Base-by-base conservation (phyloP, 495 filamentous ascomycete genomes). In the Penicillium parvum region DNA sequence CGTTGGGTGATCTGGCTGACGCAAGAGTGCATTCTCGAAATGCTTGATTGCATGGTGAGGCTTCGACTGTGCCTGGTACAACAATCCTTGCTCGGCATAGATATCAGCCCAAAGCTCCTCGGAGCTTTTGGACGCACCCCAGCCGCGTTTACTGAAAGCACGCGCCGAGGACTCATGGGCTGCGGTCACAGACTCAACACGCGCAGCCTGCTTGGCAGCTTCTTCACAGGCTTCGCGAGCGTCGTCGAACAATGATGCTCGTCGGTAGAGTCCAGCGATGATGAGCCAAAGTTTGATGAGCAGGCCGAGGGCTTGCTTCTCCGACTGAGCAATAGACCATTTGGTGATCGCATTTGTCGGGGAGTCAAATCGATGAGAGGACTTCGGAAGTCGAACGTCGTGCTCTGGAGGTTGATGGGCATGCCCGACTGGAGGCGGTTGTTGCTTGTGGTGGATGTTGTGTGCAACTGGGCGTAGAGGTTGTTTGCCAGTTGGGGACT, bases 211-310 rank as follows among this genome's bases (percentile, higher is more conserved):
- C 49, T 80, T 85, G 25, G 68, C 63, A n/a, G 91, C 92, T 65
- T 97, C 92, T 21, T 79, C 74, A 29, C 88, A 80, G 2, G 92
- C 88, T 35, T 81, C 84, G 28, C 75, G 73, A 1, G 86, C 84
- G 58, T 97, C 90, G 1, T 85, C 79, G 28, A 79, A 77, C 60
- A 90, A 79, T 1, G 73, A 79, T 8, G 90, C 88, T 32, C 88
- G 79, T 17, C 90, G 79, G 54, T 98, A 97, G 39, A 96, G 79
- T 0, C 83, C 83, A 3, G 87, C 82, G 34, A 95, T 90, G 45
- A 89, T 82, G 9, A 96, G 74, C 92, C 92, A 98, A 16, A 95
- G 79, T 40, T 79, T 81, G n/a, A 85, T 71, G 5, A 95, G 73
- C 52, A 84, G 63, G 4, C 73, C 73, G 23, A 74, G 73, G 16